Evolutionary conservation across 768 basidiomycete species (phyloP).

Genomic region (Termitomyces sp.): DNA sequence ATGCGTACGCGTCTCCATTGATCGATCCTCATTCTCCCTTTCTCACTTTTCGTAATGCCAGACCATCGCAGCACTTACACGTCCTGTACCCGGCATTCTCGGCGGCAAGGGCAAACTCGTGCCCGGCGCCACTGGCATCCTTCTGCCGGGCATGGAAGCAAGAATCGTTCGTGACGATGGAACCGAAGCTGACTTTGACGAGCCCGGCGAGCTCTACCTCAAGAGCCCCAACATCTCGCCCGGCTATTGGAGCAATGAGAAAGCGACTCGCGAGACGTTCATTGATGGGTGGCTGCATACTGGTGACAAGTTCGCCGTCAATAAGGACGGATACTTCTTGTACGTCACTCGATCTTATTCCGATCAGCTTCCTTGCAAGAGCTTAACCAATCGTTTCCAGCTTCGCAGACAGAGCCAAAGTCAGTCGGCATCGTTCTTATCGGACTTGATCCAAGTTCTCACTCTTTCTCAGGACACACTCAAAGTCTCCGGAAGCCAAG

Average conservation of each 20-base stretch:
- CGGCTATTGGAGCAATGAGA: slow-evolving; percentile 65
- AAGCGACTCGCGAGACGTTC: slow-evolving; percentile 63
- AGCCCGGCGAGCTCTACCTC: slow-evolving; percentile 61
- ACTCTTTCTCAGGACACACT: slow-evolving; percentile 53
- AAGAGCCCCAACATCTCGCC: no score
- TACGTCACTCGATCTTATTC: slow-evolving; percentile 29
- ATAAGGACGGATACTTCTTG: slow-evolving; percentile 62
- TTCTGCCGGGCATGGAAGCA: slow-evolving; percentile 54
- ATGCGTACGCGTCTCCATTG: slow-evolving; percentile 35
- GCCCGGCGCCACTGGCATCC: slow-evolving; percentile 47
- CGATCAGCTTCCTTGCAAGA: no score
- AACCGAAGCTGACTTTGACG: slow-evolving; percentile 40
- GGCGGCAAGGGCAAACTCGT: slow-evolving; percentile 35
- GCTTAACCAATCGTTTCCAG: slow-evolving; percentile 35
- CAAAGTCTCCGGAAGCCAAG: slow-evolving; percentile 76
- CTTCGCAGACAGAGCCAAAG: slow-evolving; percentile 73
- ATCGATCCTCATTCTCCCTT: not conserved
- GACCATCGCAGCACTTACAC: slow-evolving; percentile 49
- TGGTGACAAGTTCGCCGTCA: slow-evolving; percentile 63
- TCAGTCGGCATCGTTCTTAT: no score
- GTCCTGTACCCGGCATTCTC: slow-evolving; percentile 40
- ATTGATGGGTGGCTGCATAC: slow-evolving; percentile 72
- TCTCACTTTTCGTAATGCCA: slow-evolving; percentile 15
- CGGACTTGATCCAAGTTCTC: no score
- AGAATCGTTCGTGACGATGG: slow-evolving; percentile 51